Evolutionary conservation across 495 filamentous ascomycete species (phyloP), one percentile per base, ranked within the genome.

Genomic region (Penicillium paxilli): DNA sequence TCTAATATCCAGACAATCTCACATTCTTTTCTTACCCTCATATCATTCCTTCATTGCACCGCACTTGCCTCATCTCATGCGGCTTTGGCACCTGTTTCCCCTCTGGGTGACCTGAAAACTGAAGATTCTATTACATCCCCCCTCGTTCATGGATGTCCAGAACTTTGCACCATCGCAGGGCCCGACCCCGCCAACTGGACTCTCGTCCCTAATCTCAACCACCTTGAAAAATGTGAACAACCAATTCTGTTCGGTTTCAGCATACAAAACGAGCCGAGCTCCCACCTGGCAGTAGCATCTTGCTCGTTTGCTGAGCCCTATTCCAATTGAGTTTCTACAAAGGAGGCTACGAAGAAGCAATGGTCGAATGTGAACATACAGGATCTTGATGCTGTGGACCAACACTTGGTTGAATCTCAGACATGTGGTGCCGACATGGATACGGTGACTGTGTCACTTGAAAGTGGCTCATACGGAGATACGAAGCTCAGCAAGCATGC

Each of bases 71-170:
- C n/a, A n/a, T n/a, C n/a, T n/a, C n/a, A n/a, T n/a, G n/a, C n/a
- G n/a, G n/a, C n/a, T n/a, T n/a, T n/a, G n/a, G n/a, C n/a, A n/a
- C n/a, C n/a, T n/a, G n/a, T n/a, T n/a, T n/a, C n/a, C n/a, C n/a
- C n/a, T n/a, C n/a, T n/a, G n/a, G n/a, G n/a, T n/a, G n/a, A n/a
- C n/a, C n/a, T n/a, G n/a, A n/a, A n/a, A n/a, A n/a, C n/a, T n/a
- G n/a, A n/a, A n/a, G n/a, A n/a, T n/a, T n/a, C n/a, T n/a, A n/a
- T n/a, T n/a, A n/a, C n/a, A n/a, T n/a, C n/a, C n/a, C n/a, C n/a
- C n/a, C n/a, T n/a, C n/a, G n/a, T n/a, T n/a, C n/a, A n/a, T n/a
- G 44, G 44, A 28, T 47, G 44, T 16, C 44, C 44, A 30, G 24
- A 47, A 19, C 20, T 7, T 24, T 47, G 44, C 17, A 16, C 25